Percentiles rank a stretch among this genome's conserved stretches.
phyloP scores from a whole-genome alignment of 78 protist genomes.

The slime mould (Dictyostelium discoideum) region DNA sequence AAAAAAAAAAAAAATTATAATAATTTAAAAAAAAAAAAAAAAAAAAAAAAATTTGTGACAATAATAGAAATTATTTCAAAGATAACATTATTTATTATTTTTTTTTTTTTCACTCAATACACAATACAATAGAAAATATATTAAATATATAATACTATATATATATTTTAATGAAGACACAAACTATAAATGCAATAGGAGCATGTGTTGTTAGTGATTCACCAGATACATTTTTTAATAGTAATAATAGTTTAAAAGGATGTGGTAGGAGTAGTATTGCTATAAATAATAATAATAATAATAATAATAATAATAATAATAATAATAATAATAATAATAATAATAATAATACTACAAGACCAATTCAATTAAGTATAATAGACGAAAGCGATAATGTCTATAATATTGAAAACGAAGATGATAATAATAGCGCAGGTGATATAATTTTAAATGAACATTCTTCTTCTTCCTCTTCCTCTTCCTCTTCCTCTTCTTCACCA shows the following conservation, averaged over 20 bases:
- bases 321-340: too few relatives aligned
- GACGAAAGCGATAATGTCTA: neutral
- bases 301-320: too few relatives aligned
- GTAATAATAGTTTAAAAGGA: neutral
- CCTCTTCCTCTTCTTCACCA: neutral
- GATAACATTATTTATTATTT: too few relatives aligned
- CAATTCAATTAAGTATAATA: neutral
- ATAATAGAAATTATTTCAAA: too few relatives aligned
- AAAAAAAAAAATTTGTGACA: neutral
- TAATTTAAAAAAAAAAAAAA: too few relatives aligned
- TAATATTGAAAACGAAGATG: neutral
- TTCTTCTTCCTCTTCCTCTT: neutral
- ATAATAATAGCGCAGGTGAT: neutral
- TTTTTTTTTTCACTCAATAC: neutral
- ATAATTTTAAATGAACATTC: neutral
- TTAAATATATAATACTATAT: too few relatives aligned
- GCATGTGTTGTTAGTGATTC: constrained; percentile 14
- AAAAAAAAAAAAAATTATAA: too few relatives aligned
- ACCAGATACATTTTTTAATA: constrained; percentile 6
- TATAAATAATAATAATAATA: too few relatives aligned
- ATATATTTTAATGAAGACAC: neutral
- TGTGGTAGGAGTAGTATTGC: neutral
- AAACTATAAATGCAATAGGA: neutral
- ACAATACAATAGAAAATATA: neutral
- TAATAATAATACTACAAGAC: neutral